These are phyloP conservation scores for Podospora bellae-mahoneyi DNA, from an alignment of 495 filamentous ascomycete genomes.

Conservation along the genomic window DNA sequence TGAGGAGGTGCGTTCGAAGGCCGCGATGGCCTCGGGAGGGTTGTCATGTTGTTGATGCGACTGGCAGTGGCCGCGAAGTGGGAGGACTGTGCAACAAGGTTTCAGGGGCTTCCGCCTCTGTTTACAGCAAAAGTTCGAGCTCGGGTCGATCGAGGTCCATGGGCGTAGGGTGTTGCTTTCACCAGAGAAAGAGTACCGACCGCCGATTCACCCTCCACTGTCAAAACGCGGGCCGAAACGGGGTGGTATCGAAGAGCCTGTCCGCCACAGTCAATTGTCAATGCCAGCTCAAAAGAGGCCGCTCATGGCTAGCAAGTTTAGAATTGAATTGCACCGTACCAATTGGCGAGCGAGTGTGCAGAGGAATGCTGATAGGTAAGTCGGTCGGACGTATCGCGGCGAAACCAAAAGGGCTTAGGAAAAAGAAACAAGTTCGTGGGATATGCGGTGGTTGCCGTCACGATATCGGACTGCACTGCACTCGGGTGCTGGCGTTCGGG, in stretches of 20 bases:
- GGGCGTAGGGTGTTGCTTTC: constrained; percentile 10
- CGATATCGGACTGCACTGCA: constrained; percentile 16
- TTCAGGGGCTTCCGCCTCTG: not conserved
- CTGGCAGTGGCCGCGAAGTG: not conserved
- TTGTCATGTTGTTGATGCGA: constrained; percentile 48
- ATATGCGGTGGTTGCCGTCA: constrained; percentile 2
- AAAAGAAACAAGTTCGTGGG: constrained; percentile 8
- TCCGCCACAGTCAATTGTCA: not conserved
- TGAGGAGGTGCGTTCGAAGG: constrained; percentile 61
- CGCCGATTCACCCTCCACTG: not conserved
- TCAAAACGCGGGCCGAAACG: constrained; percentile 2
- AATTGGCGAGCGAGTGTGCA: not conserved
- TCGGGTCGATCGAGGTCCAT: not conserved
- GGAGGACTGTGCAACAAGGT: not conserved
- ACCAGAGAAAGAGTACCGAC: not conserved
- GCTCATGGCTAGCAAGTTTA: not conserved
- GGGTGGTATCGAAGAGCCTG: not conserved
- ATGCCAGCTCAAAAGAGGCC: not conserved
- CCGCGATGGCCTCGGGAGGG: constrained; percentile 62
- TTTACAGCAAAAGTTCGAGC: constrained; percentile 4
- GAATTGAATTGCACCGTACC: not conserved
- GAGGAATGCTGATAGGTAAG: not conserved
- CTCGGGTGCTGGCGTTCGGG: constrained; percentile 4
- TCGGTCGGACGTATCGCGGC: constrained; percentile 7
- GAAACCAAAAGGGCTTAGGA: not conserved